Percentiles rank a stretch among this genome's conserved stretches.
These are phyloP conservation scores for Backusella australiensis DNA, from an alignment of 192 early-diverging fungal species.

Conservation along the genomic window DNA sequence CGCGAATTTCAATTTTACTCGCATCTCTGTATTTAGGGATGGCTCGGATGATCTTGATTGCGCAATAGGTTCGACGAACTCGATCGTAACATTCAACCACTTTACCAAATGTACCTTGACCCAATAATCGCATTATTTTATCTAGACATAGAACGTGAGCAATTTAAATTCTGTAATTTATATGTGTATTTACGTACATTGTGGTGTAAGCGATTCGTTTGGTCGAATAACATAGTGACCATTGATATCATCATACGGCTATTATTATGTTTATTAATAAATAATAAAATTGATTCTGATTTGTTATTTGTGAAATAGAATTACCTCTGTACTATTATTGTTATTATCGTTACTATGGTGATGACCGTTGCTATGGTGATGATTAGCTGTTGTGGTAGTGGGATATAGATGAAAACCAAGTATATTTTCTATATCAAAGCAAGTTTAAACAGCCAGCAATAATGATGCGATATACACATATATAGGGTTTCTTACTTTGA, in stretches of 20 bases:
- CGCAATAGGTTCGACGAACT: slow-evolving; percentile 52
- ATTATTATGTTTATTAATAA: neutral
- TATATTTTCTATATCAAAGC: neutral
- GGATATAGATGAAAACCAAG: slow-evolving; percentile 9
- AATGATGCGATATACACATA: neutral
- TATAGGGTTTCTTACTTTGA: neutral
- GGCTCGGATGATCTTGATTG: slow-evolving; percentile 93
- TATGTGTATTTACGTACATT: slow-evolving; percentile 55
- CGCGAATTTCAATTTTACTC: slow-evolving; percentile 83
- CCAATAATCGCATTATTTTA: slow-evolving; percentile 80
- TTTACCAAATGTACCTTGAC: slow-evolving; percentile 98
- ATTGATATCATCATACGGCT: slow-evolving; percentile 81
- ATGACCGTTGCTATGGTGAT: neutral
- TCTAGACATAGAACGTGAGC: slow-evolving; percentile 42
- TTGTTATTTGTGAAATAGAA: neutral
- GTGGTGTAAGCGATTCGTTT: slow-evolving; percentile 67
- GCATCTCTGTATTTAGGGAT: slow-evolving; percentile 96
- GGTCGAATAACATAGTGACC: slow-evolving; percentile 86
- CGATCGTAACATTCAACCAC: slow-evolving; percentile 88
- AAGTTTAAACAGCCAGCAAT: neutral
- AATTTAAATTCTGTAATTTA: neutral
- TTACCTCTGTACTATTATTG: slow-evolving; percentile 1
- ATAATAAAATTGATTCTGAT: neutral
- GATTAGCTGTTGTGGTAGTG: neutral
- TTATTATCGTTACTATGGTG: neutral